Percentiles rank a stretch among this genome's conserved stretches.
These are phyloP conservation scores for Gymnopilus junonius DNA, from an alignment of 768 basidiomycete species.

Conservation along the genomic window DNA sequence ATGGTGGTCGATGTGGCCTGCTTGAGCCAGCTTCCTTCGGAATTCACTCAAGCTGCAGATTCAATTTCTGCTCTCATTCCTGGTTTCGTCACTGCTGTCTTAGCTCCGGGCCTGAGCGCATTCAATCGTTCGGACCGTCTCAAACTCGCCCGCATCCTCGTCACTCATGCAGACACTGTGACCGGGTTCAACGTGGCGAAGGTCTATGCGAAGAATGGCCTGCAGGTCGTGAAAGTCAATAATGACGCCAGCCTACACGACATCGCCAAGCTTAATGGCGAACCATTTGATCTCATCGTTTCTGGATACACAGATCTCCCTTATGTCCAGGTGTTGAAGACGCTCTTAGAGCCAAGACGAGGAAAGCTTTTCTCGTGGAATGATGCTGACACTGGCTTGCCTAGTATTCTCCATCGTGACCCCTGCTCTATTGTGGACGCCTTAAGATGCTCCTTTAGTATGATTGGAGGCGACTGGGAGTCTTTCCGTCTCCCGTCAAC, in stretches of 20 bases:
- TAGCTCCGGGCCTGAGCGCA: slow-evolving; percentile 20
- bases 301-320: slow-evolving; percentile 13
- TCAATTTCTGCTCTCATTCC: slow-evolving; percentile 14
- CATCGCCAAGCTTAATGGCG: slow-evolving; percentile 9
- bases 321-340: slow-evolving; percentile 13
- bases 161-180: slow-evolving; percentile 19
- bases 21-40: slow-evolving; percentile 6
- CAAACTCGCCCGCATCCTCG: slow-evolving; percentile 13
- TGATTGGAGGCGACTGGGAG: not conserved
- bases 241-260: slow-evolving; percentile 13
- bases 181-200: slow-evolving; percentile 7
- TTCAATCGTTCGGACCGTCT: slow-evolving; percentile 20
- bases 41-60: slow-evolving; percentile 1
- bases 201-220: not conserved
- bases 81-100: slow-evolving; percentile 19
- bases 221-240: not conserved
- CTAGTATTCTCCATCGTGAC: slow-evolving; percentile 4
- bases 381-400: slow-evolving; percentile 8
- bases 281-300: slow-evolving; percentile 15
- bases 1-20: slow-evolving; percentile 12
- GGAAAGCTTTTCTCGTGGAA: slow-evolving; percentile 16
- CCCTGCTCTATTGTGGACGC: slow-evolving; percentile 15
- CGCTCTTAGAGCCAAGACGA: slow-evolving; percentile 3
- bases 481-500: not conserved
- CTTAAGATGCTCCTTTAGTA: slow-evolving; percentile 2